Evolutionary conservation across 345 rosid genomes (phyloP).

Genomic region (Clausena lansium): DNA sequence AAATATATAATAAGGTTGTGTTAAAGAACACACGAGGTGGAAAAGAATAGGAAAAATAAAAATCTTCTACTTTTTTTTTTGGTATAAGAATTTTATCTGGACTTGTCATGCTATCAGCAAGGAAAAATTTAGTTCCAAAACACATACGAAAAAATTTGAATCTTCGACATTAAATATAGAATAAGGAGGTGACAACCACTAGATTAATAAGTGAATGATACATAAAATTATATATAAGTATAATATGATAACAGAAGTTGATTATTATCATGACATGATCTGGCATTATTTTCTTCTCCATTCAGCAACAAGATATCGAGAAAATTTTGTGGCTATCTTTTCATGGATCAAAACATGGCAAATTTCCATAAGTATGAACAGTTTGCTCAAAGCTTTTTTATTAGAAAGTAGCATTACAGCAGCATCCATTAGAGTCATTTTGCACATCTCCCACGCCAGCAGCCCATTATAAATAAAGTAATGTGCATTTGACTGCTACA

Average conservation of each 20-base stretch:
- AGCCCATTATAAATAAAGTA: neutral
- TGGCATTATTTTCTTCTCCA: neutral
- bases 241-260: neutral
- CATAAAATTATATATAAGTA: too few species aligned
- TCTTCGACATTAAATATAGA: too few species aligned
- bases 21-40: too few species aligned
- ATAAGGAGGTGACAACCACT: too few species aligned
- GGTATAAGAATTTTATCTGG: too few species aligned
- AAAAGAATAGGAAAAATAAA: too few species aligned
- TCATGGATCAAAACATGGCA: neutral
- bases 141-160: too few species aligned
- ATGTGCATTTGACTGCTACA: neutral
- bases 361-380: neutral
- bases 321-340: neutral
- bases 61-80: too few species aligned
- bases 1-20: too few species aligned
- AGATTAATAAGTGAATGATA: neutral
- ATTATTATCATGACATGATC: neutral
- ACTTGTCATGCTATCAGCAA: too few species aligned
- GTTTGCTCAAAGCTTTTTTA: neutral
- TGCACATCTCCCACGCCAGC: neutral
- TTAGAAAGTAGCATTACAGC: slow-evolving; percentile 20
- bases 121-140: too few species aligned
- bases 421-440: slow-evolving; percentile 25
- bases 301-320: neutral